Evolutionary conservation across 805 yeast species (phyloP).

Genomic region (Sugiyamaella marilandica): DNA sequence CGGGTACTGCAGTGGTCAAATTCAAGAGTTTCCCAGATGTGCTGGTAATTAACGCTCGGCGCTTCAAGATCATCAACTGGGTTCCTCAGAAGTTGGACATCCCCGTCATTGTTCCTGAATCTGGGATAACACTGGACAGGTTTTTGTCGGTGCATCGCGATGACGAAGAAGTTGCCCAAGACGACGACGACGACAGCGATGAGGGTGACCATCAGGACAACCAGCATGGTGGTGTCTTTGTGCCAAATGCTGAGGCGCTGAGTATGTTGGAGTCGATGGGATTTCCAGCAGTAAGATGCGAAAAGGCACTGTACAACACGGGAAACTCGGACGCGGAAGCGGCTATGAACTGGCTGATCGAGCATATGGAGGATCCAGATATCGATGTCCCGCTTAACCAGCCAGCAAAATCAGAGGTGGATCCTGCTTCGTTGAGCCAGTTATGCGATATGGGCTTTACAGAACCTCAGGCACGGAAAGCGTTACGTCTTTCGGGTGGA

Average conservation of each 20-base stretch:
- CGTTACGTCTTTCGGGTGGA: slow-evolving; percentile 53
- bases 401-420: slow-evolving; percentile 5
- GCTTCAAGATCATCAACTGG: slow-evolving; percentile 86
- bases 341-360: slow-evolving; percentile 89
- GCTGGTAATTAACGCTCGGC: slow-evolving; percentile 65
- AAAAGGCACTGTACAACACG: slow-evolving; percentile 65
- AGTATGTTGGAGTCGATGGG: slow-evolving; percentile 73
- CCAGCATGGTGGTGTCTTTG: slow-evolving; percentile 34
- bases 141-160: slow-evolving; percentile 39
- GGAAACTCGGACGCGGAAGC: slow-evolving; percentile 61
- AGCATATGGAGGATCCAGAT: slow-evolving; percentile 79
- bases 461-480: slow-evolving; percentile 60
- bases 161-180: slow-evolving; percentile 40
- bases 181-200: slow-evolving; percentile 28
- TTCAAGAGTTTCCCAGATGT: slow-evolving; percentile 66
- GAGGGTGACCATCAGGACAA: slow-evolving; percentile 6
- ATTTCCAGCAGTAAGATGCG: slow-evolving; percentile 63
- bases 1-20: slow-evolving; percentile 40
- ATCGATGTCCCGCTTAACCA: slow-evolving; percentile 57
- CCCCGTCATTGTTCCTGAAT: slow-evolving; percentile 53
- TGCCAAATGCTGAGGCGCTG: slow-evolving; percentile 51
- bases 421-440: slow-evolving; percentile 34
- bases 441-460: slow-evolving; percentile 77
- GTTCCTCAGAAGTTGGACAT: slow-evolving; percentile 77
- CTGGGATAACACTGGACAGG: slow-evolving; percentile 41